phyloP scores from a whole-genome alignment of 495 filamentous ascomycete species.

The Aspergillus steynii region DNA sequence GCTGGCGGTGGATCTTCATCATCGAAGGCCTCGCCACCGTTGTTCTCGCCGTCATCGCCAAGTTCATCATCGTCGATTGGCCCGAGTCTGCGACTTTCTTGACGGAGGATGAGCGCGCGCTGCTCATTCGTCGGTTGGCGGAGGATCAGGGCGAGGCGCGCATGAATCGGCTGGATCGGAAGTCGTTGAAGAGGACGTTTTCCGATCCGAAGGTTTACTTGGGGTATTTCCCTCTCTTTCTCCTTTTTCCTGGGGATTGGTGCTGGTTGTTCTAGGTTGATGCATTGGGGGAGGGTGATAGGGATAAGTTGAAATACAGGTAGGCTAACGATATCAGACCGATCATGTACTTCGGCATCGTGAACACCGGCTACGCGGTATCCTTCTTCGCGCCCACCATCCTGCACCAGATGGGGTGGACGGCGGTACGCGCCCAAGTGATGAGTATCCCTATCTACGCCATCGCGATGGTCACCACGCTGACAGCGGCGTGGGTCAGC shows the following conservation, averaged over 20 bases:
- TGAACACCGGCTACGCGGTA: constrained; percentile 50
- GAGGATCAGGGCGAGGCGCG: constrained; percentile 42
- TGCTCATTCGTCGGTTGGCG: constrained; percentile 44
- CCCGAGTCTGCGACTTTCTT: constrained; percentile 54
- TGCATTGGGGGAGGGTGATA: no score
- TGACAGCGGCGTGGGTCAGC: constrained; percentile 44
- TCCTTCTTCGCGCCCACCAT: constrained; percentile 60
- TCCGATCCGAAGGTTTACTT: constrained; percentile 59
- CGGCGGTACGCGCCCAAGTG: constrained; percentile 49
- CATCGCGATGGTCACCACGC: constrained; percentile 47
- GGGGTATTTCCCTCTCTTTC: constrained; percentile 26
- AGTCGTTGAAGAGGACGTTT: constrained; percentile 46
- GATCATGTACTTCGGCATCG: constrained; percentile 52
- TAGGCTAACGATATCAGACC: constrained; percentile 21
- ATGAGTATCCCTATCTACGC: constrained; percentile 58
- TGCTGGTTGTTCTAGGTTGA: neutral
- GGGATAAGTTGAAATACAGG: no score
- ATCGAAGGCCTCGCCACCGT: constrained; percentile 60
- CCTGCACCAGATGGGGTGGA: constrained; percentile 57
- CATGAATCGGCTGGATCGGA: constrained; percentile 52
- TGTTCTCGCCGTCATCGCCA: constrained; percentile 42
- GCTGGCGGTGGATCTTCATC: constrained; percentile 69
- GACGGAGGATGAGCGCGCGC: constrained; percentile 40
- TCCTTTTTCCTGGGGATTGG: neutral
- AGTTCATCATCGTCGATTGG: constrained; percentile 58